Evolutionary conservation across 2,329 filamentous ascomycete genomes (phyloP).

Genomic region (Exophiala xenobiotica): DNA sequence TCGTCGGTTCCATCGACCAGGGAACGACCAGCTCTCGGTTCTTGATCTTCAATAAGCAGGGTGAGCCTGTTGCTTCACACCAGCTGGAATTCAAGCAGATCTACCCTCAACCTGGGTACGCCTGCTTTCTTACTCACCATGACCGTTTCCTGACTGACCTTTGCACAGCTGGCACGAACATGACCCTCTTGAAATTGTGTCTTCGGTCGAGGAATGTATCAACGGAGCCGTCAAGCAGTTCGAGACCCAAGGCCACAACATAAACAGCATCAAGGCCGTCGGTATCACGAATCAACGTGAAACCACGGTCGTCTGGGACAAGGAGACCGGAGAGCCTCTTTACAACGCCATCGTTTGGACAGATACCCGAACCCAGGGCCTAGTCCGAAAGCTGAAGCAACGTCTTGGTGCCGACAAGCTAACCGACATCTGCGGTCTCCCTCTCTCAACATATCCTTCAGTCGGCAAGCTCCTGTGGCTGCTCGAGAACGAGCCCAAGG

Average conservation of each 20-base stretch:
- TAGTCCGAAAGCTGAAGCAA: slow-evolving; percentile 74
- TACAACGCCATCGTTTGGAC: slow-evolving; percentile 89
- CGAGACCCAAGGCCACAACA: slow-evolving; percentile 64
- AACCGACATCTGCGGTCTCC: slow-evolving; percentile 71
- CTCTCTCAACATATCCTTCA: slow-evolving; percentile 84
- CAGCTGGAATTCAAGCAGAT: slow-evolving; percentile 84
- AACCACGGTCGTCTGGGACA: slow-evolving; percentile 83
- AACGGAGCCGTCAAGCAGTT: slow-evolving; percentile 73
- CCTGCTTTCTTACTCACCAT: slow-evolving; percentile 9
- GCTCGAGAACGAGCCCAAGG: slow-evolving; percentile 66
- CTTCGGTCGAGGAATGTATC: slow-evolving; percentile 75
- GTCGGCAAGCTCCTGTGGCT: slow-evolving; percentile 84
- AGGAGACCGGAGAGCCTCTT: slow-evolving; percentile 72
- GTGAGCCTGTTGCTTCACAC: slow-evolving; percentile 75
- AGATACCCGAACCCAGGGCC: slow-evolving; percentile 73
- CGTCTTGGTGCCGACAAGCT: slow-evolving; percentile 68
- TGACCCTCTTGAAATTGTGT: slow-evolving; percentile 73
- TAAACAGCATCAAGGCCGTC: slow-evolving; percentile 69
- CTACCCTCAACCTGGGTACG: slow-evolving; percentile 83
- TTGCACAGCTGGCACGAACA: slow-evolving; percentile 90
- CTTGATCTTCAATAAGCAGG: slow-evolving; percentile 80
- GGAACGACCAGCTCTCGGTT: slow-evolving; percentile 88
- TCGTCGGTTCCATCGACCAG: slow-evolving; percentile 85
- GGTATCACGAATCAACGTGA: slow-evolving; percentile 91
- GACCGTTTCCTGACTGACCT: slow-evolving; percentile 5